These are phyloP conservation scores for Ceratorhiza oryzae-sativae DNA, from an alignment of 1,284 basidiomycete species.

Conservation along the genomic window DNA sequence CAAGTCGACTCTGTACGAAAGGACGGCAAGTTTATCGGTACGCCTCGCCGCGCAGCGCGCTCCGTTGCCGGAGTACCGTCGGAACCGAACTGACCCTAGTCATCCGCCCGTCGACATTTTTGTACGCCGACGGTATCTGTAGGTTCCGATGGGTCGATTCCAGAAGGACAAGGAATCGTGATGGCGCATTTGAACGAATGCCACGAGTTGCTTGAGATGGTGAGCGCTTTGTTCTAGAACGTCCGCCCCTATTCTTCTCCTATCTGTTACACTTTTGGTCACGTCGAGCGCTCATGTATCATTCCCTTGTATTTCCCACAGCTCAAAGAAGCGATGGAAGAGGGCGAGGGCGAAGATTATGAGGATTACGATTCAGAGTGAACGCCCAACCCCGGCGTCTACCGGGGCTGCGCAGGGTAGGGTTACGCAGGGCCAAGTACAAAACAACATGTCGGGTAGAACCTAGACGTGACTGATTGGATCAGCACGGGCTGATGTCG, in stretches of 20 bases:
- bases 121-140: background rate
- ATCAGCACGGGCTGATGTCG: background rate
- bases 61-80: constrained; percentile 44
- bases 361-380: constrained; percentile 37
- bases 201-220: constrained; percentile 94
- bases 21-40: constrained; percentile 90
- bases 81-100: constrained; percentile 51
- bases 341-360: constrained; percentile 62
- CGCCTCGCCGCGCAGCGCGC: constrained; percentile 57
- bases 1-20: constrained; percentile 94
- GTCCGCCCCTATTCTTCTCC: background rate
- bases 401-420: background rate
- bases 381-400: background rate
- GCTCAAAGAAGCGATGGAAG: constrained; percentile 82
- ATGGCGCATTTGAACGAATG: constrained; percentile 97
- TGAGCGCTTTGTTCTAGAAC: constrained; percentile 50
- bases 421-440: background rate
- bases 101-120: background rate
- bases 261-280: too few relatives aligned
- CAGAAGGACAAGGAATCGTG: constrained; percentile 96
- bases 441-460: background rate
- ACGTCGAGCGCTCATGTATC: background rate
- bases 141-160: constrained; percentile 74
- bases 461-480: background rate
- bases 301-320: constrained; percentile 47